Evolutionary conservation across 1,139 yeast species (phyloP), one percentile per base, ranked within the genome.

Genomic region (Hanseniaspora gamundiae): DNA sequence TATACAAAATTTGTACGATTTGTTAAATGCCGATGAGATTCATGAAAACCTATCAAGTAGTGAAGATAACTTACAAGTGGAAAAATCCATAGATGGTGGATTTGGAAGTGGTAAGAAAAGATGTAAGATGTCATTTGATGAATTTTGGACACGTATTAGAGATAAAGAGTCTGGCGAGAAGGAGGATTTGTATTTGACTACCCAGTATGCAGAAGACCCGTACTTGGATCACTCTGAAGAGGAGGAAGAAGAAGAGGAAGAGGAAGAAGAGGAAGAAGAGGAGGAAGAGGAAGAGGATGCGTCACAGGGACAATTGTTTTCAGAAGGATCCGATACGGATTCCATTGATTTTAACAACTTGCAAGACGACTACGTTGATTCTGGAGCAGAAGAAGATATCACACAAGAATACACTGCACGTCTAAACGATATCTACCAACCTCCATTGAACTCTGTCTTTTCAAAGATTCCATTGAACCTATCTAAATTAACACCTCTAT

Each of bases 61-160:
- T 48, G 57, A 60, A 2, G 59, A 58, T 3, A 50, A 55, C 7
- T 54, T 80, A 22, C 73, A 76, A 52, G 76, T 80, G 10, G 88
- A 80, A 55, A 67, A 67, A 50, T 73, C 75, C 52, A 58, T 59
- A 21, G 60, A 66, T 38, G 74, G 75, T 43, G 88, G 88, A 2
- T 80, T 74, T 61, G 88, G 88, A 0, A 70, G 77, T 27, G 85
- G 85, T 1, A 65, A 68, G 27, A 61, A 66, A 45, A 62, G 86
- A 49, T 59, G 68, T 13, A 66, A 65, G 46, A 69, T 78, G 74
- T 55, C 62, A 1, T 65, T 80, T 47, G 53, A 51, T 0, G 74
- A 76, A 19, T 67, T 80, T 46, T 53, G 78, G 45, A 55, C 59
- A 0, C 62, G 61, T 47, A 54, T 78, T 26, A 46, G 52, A 11